phyloP scores from a whole-genome alignment of 495 filamentous ascomycete genomes.

The Amorphotheca resinae region DNA sequence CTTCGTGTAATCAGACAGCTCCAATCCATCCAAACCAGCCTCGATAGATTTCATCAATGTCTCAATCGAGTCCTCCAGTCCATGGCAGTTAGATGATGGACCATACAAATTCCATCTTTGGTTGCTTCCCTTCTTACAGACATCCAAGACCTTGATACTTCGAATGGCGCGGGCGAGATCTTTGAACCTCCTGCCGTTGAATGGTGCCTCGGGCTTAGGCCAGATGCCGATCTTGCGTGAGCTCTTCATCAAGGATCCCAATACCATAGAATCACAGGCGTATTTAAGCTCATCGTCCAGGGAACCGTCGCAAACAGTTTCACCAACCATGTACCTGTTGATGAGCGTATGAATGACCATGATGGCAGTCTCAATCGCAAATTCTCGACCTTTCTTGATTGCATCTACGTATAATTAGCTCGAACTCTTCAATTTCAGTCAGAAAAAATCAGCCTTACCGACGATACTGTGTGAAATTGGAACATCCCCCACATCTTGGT shows the following conservation, averaged over 20 bases:
- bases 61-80: constrained; percentile 6
- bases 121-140: constrained; percentile 1
- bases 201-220: constrained; percentile 4
- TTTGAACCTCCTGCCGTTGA: constrained; percentile 2
- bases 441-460: constrained; percentile 3
- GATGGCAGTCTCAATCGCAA: constrained; percentile 5
- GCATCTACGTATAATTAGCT: constrained; percentile 5
- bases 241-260: constrained; percentile 4
- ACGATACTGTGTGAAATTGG: constrained; percentile 4
- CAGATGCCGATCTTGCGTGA: constrained; percentile 6
- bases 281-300: neutral
- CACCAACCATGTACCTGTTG: constrained; percentile 3
- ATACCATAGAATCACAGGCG: constrained; percentile 7
- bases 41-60: constrained; percentile 2
- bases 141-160: constrained; percentile 6
- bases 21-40: neutral
- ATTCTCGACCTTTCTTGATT: constrained; percentile 6
- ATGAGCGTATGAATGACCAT: constrained; percentile 4
- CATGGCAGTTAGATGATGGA: constrained; percentile 1
- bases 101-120: constrained; percentile 1
- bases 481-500: neutral
- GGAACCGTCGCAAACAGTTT: neutral
- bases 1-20: neutral
- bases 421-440: neutral
- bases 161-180: constrained; percentile 4